Evolutionary conservation across 75 land plant species (phyloP), one percentile per base, ranked within the genome.

Genomic region (Pinus albicaulis): DNA sequence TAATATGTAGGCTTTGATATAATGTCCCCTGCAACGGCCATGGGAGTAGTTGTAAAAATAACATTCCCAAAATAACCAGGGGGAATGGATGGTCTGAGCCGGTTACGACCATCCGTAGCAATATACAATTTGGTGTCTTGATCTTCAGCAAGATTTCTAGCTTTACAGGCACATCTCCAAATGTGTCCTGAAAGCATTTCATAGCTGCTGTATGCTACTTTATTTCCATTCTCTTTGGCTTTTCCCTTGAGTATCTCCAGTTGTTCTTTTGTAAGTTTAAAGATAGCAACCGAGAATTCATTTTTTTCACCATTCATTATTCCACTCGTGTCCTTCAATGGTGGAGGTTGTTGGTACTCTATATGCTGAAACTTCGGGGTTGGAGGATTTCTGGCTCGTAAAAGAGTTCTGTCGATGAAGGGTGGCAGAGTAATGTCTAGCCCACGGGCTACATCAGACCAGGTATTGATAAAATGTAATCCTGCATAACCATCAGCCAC

Each of bases 101-200:
- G 60, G 4, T 79, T 11, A 24, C 95, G 74, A 7, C 91, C 92
- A 58, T 90, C 95, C 2, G 89, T 88, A 0, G 91, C 92, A 17
- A 94, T 86, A 80, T 81, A 92, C 36, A 94, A 74, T 77, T 90
- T 90, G 3, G 88, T 92, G 25, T 79, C 82, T 57, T 94, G 92
- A 28, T 78, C 80, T n/a, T 55, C 63, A 5, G 59, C 5, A 3
- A 90, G 90, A 1, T 72, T 77, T 31, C 97, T 83, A 8, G 97
- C 92, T 62, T 63, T 79, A 74, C 89, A 92, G 19, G 79, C 81
- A 76, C 84, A 84, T 48, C 88, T 81, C 97, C 97, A 94, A 3
- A 92, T 81, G 65, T 93, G 96, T 6, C 89, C 94, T 3, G 96
- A 78, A 58, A 93, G 79, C 90, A 88, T 84, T 79, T 88, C 96